Evolutionary conservation across 2,329 filamentous ascomycete species (phyloP).

Genomic region (Calonectria fujianensis): DNA sequence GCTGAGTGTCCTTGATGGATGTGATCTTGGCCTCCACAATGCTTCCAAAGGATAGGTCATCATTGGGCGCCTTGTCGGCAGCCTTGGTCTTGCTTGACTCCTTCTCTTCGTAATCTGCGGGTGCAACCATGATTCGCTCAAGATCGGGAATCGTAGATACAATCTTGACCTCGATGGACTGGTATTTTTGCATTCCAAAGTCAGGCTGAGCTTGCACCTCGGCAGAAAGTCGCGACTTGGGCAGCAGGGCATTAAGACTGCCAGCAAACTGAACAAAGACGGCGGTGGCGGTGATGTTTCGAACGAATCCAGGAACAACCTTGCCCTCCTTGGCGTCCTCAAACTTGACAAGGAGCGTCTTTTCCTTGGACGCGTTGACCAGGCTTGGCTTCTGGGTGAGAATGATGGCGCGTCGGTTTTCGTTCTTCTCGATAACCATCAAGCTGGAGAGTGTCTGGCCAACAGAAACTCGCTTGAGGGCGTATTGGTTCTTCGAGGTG

Average conservation of each 20-base stretch:
- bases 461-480: slow-evolving; percentile 87
- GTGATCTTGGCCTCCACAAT: slow-evolving; percentile 85
- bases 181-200: slow-evolving; percentile 86
- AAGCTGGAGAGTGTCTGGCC: slow-evolving; percentile 89
- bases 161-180: slow-evolving; percentile 84
- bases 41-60: slow-evolving; percentile 84
- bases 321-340: slow-evolving; percentile 82
- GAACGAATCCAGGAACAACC: slow-evolving; percentile 85
- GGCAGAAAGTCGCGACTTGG: slow-evolving; percentile 84
- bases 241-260: slow-evolving; percentile 84
- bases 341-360: slow-evolving; percentile 82
- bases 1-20: slow-evolving; percentile 92
- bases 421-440: slow-evolving; percentile 90
- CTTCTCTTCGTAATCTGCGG: slow-evolving; percentile 69
- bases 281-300: slow-evolving; percentile 87
- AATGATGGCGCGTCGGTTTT: slow-evolving; percentile 83
- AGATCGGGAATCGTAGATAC: slow-evolving; percentile 82
- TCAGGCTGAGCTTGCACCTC: slow-evolving; percentile 80
- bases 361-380: slow-evolving; percentile 82
- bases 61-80: slow-evolving; percentile 59
- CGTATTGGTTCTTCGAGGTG: slow-evolving; percentile 83
- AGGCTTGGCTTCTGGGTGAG: slow-evolving; percentile 90
- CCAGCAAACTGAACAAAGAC: slow-evolving; percentile 93
- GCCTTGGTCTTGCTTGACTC: slow-evolving; percentile 62
- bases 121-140: slow-evolving; percentile 78